Conservation (phyloP, 805 yeast species). For the Hanseniaspora lachancei region DNA sequence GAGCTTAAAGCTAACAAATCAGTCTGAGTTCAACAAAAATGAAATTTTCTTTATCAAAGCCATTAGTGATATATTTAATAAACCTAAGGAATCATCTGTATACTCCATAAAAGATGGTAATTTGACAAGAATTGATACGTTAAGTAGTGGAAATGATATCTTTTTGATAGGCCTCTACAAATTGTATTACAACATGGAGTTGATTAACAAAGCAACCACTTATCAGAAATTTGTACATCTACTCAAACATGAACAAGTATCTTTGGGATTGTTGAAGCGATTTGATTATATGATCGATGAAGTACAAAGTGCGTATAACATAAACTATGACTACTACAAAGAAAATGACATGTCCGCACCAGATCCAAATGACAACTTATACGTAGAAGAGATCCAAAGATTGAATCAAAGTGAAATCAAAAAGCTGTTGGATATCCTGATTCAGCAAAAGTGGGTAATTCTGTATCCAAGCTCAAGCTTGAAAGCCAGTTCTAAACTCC, state of each 20-base stretch:
- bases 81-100: neutral
- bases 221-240: neutral
- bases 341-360: neutral
- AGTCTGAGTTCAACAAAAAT: constrained; percentile 4
- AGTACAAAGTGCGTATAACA: neutral
- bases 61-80: neutral
- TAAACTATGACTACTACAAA: neutral
- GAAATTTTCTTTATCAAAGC: constrained; percentile 6
- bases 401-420: neutral
- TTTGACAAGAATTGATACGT: neutral
- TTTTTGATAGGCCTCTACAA: constrained; percentile 3
- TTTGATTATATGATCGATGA: neutral
- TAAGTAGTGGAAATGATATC: neutral
- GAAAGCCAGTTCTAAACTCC: neutral
- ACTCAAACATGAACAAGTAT: neutral
- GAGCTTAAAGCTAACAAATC: neutral
- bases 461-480: neutral
- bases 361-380: neutral
- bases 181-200: neutral
- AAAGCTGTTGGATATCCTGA: neutral
- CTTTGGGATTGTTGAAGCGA: neutral
- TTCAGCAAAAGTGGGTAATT: constrained; percentile 3
- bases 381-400: constrained; percentile 1
- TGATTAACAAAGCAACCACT: neutral
- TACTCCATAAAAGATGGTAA: neutral